phyloP scores from a whole-genome alignment of 208 protist species.

The Porcisia deanei region DNA sequence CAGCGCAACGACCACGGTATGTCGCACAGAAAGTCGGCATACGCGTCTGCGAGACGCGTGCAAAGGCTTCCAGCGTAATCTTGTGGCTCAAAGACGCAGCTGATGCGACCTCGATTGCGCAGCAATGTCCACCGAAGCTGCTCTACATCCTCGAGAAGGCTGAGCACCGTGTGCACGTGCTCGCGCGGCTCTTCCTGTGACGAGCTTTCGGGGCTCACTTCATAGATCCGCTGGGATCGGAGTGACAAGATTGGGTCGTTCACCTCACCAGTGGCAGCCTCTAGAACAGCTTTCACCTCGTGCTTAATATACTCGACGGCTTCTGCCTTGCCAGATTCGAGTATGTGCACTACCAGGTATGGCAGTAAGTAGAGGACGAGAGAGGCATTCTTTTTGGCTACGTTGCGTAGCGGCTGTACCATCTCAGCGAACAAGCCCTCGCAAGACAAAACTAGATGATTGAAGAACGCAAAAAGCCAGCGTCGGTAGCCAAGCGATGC shows the following conservation, averaged over 20 bases:
- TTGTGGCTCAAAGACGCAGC: conserved; percentile 28
- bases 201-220: conserved; percentile 5
- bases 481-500: conserved; percentile 45
- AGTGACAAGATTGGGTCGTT: conserved; percentile 23
- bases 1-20: conserved; percentile 46
- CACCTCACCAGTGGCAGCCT: conserved; percentile 18
- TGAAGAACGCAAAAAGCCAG: conserved; percentile 80
- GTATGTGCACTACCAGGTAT: conserved; percentile 70
- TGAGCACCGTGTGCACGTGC: conserved; percentile 74
- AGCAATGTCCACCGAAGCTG: conserved; percentile 59
- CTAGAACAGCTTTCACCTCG: conserved; percentile 56
- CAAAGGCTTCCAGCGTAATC: conserved; percentile 24
- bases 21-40: conserved; percentile 40
- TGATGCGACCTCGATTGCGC: conserved; percentile 16
- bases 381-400: conserved; percentile 68
- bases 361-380: conserved; percentile 76
- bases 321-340: conserved; percentile 38
- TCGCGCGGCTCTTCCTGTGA: conserved; percentile 43
- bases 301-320: conserved; percentile 40
- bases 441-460: conserved; percentile 53
- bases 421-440: conserved; percentile 61
- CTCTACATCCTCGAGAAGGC: conserved; percentile 72
- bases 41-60: conserved; percentile 37
- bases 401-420: conserved; percentile 76
- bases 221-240: conserved; percentile 48